Conservation (phyloP, 2,329 filamentous ascomycete species). For the Colletotrichum theobromicola region DNA sequence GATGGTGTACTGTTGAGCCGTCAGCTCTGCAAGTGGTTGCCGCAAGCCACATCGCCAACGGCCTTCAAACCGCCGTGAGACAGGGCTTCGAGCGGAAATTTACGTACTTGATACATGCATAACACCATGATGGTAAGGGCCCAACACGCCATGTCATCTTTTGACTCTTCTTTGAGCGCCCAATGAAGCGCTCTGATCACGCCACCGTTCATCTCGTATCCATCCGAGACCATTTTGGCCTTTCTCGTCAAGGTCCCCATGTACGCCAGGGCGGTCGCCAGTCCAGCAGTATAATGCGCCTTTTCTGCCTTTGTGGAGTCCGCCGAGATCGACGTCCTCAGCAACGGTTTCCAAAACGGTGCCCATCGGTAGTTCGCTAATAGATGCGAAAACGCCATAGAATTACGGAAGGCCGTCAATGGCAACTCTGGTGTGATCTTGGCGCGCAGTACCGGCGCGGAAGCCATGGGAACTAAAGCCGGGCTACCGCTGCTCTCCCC, state of each 20-base stretch:
- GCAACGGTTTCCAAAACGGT: constrained; percentile 5
- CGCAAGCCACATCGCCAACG: not conserved
- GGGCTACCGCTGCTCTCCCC: not conserved
- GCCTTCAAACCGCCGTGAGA: no score
- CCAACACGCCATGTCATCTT: not conserved
- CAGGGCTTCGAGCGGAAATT: not conserved
- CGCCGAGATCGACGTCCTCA: not conserved
- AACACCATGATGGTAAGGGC: constrained; percentile 3
- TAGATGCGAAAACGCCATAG: constrained; percentile 3
- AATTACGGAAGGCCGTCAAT: constrained; percentile 3
- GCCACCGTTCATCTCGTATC: not conserved
- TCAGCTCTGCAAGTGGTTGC: rapidly evolving
- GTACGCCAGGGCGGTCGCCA: not conserved
- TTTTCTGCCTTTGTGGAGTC: not conserved
- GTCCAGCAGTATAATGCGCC: not conserved
- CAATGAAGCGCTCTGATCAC: not conserved
- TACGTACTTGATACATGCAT: constrained; percentile 1
- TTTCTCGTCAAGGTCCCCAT: not conserved
- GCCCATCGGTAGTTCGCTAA: constrained; percentile 5
- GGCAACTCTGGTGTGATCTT: not conserved
- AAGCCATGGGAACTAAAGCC: not conserved
- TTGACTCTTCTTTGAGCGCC: not conserved
- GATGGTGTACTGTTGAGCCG: not conserved
- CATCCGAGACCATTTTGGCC: not conserved
- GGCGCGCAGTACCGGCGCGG: not conserved